Base-by-base conservation (phyloP, 2,329 filamentous ascomycete species). In the Microcyclosporella mali region DNA sequence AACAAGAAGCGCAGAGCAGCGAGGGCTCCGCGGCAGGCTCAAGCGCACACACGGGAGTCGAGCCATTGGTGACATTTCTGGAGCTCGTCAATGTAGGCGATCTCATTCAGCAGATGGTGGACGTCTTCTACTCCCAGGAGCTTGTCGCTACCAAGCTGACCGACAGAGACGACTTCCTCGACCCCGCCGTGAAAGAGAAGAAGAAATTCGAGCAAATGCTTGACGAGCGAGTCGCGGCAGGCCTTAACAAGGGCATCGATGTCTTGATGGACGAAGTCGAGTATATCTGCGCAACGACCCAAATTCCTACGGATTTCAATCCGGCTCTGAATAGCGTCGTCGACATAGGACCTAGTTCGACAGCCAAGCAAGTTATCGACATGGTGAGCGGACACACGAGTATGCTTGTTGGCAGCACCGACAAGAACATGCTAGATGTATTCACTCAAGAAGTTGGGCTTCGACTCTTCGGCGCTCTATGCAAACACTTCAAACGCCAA, bases 151-250 rank as follows among this genome's bases (percentile, higher is more conserved):
- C 85, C 11, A 85, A 85, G 57, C 81, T 98, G 40, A 85, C 85
- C 1, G 90, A 97, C 61, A 82, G 85, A 33, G 94, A 94, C 61
- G 92, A 98, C 67, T 98, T 98, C 59, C 73, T 98, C 36, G 88
- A 94, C 59, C 85, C 88, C 15, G 87, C 89, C 0, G 85, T 85
- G 25, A 84, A 95, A 56, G 89, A 92, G 52, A 98, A 98, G 78
- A 97, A 95, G 70, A 88, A 87, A 53, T 98, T 97, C 58, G 92
- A 98, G 72, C 89, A 95, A 62, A 95, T 95, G 85, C 81, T 98
- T 1, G 92, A 98, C 60, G 92, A 97, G 67, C 86, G 87, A 47
- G 92, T 98, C 6, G 92, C 92, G 3, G 88, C 90, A 7, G 94
- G 94, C 1, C 72, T 98, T 50, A 95, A 95, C 66, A 95, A 94